These are phyloP conservation scores for Phanerochaete sordida DNA, from an alignment of 768 basidiomycete species.

Conservation along the genomic window DNA sequence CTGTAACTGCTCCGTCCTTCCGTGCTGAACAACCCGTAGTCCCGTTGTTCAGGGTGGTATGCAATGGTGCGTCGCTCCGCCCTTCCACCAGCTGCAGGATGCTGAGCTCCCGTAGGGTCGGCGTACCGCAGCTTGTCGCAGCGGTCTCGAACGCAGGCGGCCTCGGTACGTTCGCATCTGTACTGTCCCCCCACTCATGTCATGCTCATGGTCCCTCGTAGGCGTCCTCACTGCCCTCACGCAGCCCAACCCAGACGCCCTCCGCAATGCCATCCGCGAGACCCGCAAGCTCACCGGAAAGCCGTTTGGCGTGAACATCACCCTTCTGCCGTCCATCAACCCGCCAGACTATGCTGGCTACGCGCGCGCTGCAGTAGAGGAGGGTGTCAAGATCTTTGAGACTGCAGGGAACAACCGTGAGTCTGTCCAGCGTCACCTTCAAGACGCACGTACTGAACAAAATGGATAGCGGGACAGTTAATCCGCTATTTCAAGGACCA, in stretches of 20 bases:
- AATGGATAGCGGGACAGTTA: conserved; percentile 58
- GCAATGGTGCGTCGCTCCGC: conserved; percentile 62
- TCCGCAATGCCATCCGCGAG: conserved; percentile 77
- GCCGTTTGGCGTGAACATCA: conserved; percentile 85
- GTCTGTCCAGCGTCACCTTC: conserved; percentile 23
- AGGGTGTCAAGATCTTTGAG: conserved; percentile 87
- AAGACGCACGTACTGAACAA: background rate
- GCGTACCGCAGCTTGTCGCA: conserved; percentile 66
- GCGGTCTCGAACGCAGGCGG: conserved; percentile 85
- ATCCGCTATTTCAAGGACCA: conserved; percentile 82
- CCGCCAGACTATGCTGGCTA: conserved; percentile 90
- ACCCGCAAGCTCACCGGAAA: conserved; percentile 66
- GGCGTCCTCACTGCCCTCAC: conserved; percentile 87
- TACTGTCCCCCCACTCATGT: background rate
- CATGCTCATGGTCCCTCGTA: conserved; percentile 13
- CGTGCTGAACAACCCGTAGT: conserved; percentile 30
- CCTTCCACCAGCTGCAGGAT: background rate
- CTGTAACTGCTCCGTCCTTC: background rate
- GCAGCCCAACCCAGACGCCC: conserved; percentile 79
- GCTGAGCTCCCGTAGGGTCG: conserved; percentile 53
- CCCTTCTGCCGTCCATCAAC: conserved; percentile 82
- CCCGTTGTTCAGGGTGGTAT: conserved; percentile 87
- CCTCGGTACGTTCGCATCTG: conserved; percentile 45
- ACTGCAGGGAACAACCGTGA: conserved; percentile 90
- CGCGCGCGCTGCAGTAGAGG: conserved; percentile 77